Evolutionary conservation across 2,329 filamentous ascomycete genomes (phyloP).

Genomic region (Stagonosporopsis vannaccii): DNA sequence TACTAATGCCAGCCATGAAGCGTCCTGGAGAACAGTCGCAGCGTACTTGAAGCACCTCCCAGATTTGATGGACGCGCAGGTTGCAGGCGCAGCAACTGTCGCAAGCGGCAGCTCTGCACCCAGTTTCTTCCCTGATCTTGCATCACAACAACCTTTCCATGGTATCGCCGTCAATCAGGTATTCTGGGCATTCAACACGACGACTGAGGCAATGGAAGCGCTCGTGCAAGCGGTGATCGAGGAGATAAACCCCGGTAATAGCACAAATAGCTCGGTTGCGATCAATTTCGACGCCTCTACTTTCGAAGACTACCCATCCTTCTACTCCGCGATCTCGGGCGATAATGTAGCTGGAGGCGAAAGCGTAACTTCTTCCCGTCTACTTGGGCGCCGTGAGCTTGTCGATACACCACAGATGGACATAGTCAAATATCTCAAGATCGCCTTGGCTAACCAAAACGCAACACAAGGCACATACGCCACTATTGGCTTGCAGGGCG

Average conservation of each 20-base stretch:
- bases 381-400: conserved; percentile 37
- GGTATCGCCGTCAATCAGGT: conserved; percentile 26
- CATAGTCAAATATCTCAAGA: conserved; percentile 21
- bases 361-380: conserved; percentile 37
- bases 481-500: conserved; percentile 38
- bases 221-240: conserved; percentile 24
- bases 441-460: conserved; percentile 24
- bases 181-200: conserved; percentile 36
- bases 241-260: conserved; percentile 6
- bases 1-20: conserved; percentile 20
- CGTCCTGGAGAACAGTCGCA: conserved; percentile 37
- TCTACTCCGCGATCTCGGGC: conserved; percentile 30
- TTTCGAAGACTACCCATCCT: conserved; percentile 16
- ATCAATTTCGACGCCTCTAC: conserved; percentile 13
- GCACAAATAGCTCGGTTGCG: conserved; percentile 9
- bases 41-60: conserved; percentile 23
- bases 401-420: conserved; percentile 14
- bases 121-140: conserved; percentile 4
- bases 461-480: conserved; percentile 29
- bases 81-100: conserved; percentile 33
- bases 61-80: conserved; percentile 39
- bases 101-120: conserved; percentile 12
- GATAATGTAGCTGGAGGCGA: conserved; percentile 29
- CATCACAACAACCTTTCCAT: background rate
- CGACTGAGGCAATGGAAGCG: conserved; percentile 16